phyloP scores from a whole-genome alignment of 2,329 filamentous ascomycete genomes.

The Magnaporthiopsis poae region DNA sequence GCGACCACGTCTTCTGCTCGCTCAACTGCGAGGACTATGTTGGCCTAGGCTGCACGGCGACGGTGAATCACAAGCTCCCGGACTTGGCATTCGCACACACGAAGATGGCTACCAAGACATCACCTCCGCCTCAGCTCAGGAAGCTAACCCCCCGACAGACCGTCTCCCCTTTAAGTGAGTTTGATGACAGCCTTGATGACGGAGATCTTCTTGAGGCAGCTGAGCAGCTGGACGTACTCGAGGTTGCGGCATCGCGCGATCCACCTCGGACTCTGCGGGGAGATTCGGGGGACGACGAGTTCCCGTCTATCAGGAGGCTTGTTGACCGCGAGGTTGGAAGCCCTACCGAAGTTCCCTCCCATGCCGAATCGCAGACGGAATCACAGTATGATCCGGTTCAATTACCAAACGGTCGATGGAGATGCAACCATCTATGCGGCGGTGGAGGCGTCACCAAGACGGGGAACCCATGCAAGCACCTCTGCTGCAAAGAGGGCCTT shows the following conservation, averaged over 20 bases:
- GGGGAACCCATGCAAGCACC: conserved; percentile 52
- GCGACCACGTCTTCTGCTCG: conserved; percentile 53
- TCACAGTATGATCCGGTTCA: conserved; percentile 31
- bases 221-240: not conserved
- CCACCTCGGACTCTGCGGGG: not conserved
- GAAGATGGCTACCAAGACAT: not conserved
- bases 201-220: not conserved
- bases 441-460: conserved; percentile 26
- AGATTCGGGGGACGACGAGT: conserved; percentile 6
- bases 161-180: not conserved
- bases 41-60: conserved; percentile 36
- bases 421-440: conserved; percentile 60
- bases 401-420: conserved; percentile 62
- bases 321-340: not conserved
- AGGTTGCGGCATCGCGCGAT: not conserved
- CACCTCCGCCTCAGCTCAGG: conserved; percentile 12
- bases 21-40: conserved; percentile 81
- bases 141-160: not conserved
- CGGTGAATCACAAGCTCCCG: conserved; percentile 13
- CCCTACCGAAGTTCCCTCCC: not conserved
- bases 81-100: not conserved
- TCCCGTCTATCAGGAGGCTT: not conserved
- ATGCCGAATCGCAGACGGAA: not conserved
- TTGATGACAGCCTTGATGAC: conserved; percentile 5
- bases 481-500: conserved; percentile 62